A percentile compares a stretch with the other conserved stretches of the same genome.
Conservation (phyloP, 2,329 filamentous ascomycete species). For the Myriosclerotinia curreyana region DNA sequence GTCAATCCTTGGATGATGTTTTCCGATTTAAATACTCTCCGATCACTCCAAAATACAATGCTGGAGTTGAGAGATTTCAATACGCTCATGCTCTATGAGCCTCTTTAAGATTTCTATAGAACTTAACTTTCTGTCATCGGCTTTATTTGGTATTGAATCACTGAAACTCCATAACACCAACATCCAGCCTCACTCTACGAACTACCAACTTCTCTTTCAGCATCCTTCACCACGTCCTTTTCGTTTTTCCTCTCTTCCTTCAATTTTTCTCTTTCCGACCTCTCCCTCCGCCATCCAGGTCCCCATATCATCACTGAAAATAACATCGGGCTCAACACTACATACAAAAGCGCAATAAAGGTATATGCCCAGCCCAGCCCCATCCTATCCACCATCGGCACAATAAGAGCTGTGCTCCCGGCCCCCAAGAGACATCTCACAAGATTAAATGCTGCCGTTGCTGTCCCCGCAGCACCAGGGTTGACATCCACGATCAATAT, state of each 20-base stretch:
- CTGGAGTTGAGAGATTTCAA: no score
- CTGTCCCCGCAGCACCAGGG: conserved; percentile 50
- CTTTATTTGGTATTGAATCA: not conserved
- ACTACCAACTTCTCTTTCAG: no score
- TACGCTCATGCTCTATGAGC: no score
- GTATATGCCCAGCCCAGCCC: conserved; percentile 53
- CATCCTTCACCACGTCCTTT: not conserved
- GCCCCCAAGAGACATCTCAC: conserved; percentile 55
- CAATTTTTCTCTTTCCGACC: conserved; percentile 31
- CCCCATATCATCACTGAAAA: conserved; percentile 45
- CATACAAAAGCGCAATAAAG: conserved; percentile 46
- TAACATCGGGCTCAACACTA: conserved; percentile 44
- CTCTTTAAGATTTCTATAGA: not conserved
- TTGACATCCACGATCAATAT: conserved; percentile 56
- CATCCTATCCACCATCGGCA: conserved; percentile 51
- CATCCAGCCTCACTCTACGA: not conserved
- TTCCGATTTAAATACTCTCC: no score
- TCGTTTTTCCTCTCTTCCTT: conserved; percentile 16
- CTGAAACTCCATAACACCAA: not conserved
- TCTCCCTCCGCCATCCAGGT: conserved; percentile 44
- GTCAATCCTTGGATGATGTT: no score
- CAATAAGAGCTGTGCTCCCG: conserved; percentile 49
- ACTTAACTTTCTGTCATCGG: not conserved
- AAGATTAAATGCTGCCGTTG: conserved; percentile 56
- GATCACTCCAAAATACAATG: no score